These are phyloP conservation scores for Zymoseptoria tritici DNA, from an alignment of 2,329 filamentous ascomycete species.

Conservation along the genomic window DNA sequence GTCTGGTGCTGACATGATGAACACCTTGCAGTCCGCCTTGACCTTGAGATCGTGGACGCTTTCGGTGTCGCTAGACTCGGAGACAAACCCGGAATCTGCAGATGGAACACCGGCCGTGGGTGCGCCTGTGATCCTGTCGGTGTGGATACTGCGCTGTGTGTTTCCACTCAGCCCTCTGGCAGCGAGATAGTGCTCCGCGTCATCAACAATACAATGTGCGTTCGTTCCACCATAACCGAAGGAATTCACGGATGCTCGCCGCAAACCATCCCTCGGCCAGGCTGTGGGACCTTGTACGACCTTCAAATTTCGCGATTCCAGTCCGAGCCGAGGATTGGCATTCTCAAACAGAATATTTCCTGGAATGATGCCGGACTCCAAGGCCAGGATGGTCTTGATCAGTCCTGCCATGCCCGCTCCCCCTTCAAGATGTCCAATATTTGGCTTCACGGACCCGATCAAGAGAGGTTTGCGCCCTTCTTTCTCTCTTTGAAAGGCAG, in stretches of 20 bases:
- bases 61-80: neutral
- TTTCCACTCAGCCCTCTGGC: neutral
- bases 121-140: neutral
- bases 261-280: conserved; percentile 32
- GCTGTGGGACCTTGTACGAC: neutral
- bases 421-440: neutral
- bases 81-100: neutral
- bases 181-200: conserved; percentile 5
- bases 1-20: neutral
- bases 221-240: conserved; percentile 25
- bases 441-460: neutral
- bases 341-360: conserved; percentile 14
- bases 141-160: neutral
- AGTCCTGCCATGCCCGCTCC: neutral
- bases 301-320: neutral
- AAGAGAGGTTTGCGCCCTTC: neutral
- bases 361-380: conserved; percentile 21
- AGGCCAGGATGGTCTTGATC: conserved; percentile 9
- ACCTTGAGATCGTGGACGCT: neutral
- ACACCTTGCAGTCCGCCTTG: neutral
- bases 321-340: conserved; percentile 10
- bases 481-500: neutral
- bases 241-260: conserved; percentile 11
- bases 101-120: neutral
- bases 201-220: conserved; percentile 20